These are phyloP conservation scores for Fonsecaea pugnacius DNA, from an alignment of 2,329 filamentous ascomycete species.

Conservation along the genomic window DNA sequence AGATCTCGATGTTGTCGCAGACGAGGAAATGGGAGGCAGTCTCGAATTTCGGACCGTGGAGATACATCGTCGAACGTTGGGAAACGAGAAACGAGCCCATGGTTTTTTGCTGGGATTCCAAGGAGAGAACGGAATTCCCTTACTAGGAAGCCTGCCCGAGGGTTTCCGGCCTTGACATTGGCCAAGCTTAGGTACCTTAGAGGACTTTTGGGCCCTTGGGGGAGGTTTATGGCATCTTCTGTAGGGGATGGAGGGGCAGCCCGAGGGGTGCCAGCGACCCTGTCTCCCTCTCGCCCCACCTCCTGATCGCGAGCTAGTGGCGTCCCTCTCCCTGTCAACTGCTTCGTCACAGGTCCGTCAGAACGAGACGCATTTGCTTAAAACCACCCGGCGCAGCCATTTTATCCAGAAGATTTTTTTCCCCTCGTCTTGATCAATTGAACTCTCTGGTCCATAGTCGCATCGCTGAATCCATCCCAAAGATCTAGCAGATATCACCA, in stretches of 20 bases:
- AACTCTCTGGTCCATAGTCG: background rate
- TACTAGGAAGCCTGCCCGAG: background rate
- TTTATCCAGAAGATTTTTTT: background rate
- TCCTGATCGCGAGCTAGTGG: background rate
- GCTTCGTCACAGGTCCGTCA: constrained; percentile 6
- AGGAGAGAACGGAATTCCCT: background rate
- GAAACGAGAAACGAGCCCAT: background rate
- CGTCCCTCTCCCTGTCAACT: background rate
- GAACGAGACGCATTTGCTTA: constrained; percentile 3
- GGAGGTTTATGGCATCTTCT: background rate
- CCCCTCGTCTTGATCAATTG: background rate
- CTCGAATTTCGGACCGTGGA: background rate
- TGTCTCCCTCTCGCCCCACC: background rate
- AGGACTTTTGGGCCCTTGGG: background rate
- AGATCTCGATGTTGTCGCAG: background rate
- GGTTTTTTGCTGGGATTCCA: background rate
- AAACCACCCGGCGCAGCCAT: background rate
- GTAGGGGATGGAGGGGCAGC: background rate
- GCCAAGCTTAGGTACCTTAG: background rate
- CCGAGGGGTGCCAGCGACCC: background rate
- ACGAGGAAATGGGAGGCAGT: background rate
- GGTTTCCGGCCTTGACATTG: background rate
- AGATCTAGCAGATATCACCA: background rate
- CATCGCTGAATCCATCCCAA: background rate
- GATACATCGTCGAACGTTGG: background rate